Base-by-base conservation (phyloP, 23 red algal genomes). In the Gracilaria gracilis region DNA sequence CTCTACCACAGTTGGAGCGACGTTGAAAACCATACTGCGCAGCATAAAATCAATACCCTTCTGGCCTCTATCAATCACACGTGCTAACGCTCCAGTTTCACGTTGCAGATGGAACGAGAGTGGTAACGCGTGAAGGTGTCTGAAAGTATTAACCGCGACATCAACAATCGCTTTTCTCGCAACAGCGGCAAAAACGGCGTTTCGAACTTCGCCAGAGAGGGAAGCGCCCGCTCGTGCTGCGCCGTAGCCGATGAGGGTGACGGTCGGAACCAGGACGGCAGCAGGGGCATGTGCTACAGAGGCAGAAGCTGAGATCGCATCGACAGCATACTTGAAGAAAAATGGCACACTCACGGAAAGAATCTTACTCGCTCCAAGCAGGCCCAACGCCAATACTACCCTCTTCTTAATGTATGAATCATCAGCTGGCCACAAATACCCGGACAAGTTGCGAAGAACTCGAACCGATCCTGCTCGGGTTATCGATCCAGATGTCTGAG, bases 21-120 rank as follows among this genome's bases (percentile, higher is more conserved):
- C 86, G 37, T 99, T 99, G 92, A 99, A 99, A n/a, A 99, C 87
- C 85, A 99, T 87, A 13, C 94, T 88, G 20, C 97, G 84, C 57
- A 99, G 34, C 51, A 95, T 81, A 82, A 96, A 99, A 84, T 99
- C 97, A 75, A 99, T 99, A 42, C 97, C 97, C 36, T 93, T 95
- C 82, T 96, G 94, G 40, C 97, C 97, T 29, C 97, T 91, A 49
- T 99, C 97, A 38, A 99, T 96, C 57, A 90, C 85, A 25, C 97
- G 88, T 13, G 90, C 82, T 34, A 99, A 67, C 21, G 81, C 93
- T 14, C 93, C 97, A 31, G 97, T 99, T 51, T 95, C 87, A 14
- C 94, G 73, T 25, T 84, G 75, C 58, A 95, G 69, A 85, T 99
- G 97, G 50, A 96, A 99, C 23, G 84, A 75, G 47, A 99, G 58